Base-by-base conservation (phyloP, 1,284 basidiomycete genomes). In the Cryptococcus sp. region DNA sequence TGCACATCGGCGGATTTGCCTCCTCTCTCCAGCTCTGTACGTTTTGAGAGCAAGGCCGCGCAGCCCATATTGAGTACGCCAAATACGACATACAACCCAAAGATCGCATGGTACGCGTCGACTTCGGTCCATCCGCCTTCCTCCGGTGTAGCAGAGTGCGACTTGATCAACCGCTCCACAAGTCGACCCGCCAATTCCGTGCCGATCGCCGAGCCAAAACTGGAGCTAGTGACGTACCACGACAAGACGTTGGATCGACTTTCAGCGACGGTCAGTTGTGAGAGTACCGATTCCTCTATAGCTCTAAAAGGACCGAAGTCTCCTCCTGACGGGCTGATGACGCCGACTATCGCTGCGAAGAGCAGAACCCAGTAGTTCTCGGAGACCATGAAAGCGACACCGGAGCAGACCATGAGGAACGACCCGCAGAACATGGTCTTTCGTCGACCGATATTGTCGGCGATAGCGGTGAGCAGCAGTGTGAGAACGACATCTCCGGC, bases 301-400 rank as follows among this genome's bases (percentile, higher is more conserved):
- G 68, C 66, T 55, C 66, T 53, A 47, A 70, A 70, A 10, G 68
- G 68, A 1, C 68, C 68, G 50, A 70, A 62, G 23, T 70, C 68
- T 3, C 50, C 50, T 13, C 68, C 68, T n/a, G 57, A 54, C 22
- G 65, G 45, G 55, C 57, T 63, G 56, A 70, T 63, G 25, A 70
- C 60, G 4, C 68, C 68, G 1, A 67, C 51, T 1, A 66, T 47
- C 8, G 67, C 62, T 31, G 68, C 67, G 22, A 64, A 38, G n/a
- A 70, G 54, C 38, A 70, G 40, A 22, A 70, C 48, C 60, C 60
- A 65, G 53, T 62, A 68, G 52, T 64, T 65, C 19, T 64, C 57
- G 8, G 49, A 27, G 10, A 56, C 20, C 38, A 54, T 53, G 42
- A 70, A 70, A 6, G 51, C 51, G 6, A 61, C 25, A 13, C 68